phyloP scores from a whole-genome alignment of 1,139 yeast genomes.

The Suhomyces bribrorum region DNA sequence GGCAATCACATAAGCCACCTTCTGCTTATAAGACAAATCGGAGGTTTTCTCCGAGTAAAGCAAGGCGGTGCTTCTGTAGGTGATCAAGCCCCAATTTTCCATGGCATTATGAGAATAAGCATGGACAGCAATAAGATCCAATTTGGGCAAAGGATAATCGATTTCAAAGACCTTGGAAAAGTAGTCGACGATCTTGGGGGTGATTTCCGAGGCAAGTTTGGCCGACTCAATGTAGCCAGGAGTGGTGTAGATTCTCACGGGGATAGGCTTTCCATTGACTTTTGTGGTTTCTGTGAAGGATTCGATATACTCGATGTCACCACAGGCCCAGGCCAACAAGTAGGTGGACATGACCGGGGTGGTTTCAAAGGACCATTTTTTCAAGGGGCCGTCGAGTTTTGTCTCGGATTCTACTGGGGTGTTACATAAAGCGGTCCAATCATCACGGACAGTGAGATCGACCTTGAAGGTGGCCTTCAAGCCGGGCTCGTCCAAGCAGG shows the following conservation, averaged over 20 bases:
- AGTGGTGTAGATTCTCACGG: slow-evolving; percentile 72
- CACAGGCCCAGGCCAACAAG: slow-evolving; percentile 74
- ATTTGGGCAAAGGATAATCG: slow-evolving; percentile 71
- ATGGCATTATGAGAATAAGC: slow-evolving; percentile 79
- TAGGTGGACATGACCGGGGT: slow-evolving; percentile 79
- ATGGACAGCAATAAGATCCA: slow-evolving; percentile 76
- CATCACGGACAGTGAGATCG: slow-evolving; percentile 13
- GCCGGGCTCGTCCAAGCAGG: slow-evolving; percentile 87
- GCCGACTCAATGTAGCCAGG: slow-evolving; percentile 68
- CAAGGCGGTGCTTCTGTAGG: slow-evolving; percentile 77
- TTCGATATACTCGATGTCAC: slow-evolving; percentile 74
- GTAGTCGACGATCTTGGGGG: slow-evolving; percentile 67
- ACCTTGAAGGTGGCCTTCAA: slow-evolving; percentile 68
- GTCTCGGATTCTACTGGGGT: slow-evolving; percentile 17
- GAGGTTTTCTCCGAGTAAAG: slow-evolving; percentile 67
- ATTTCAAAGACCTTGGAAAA: slow-evolving; percentile 65
- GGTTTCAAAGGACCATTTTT: slow-evolving; percentile 44
- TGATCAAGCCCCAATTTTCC: slow-evolving; percentile 90
- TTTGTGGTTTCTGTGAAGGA: slow-evolving; percentile 41
- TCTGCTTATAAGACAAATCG: slow-evolving; percentile 66
- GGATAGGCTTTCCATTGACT: slow-evolving; percentile 49
- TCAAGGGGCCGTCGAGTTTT: slow-evolving; percentile 3
- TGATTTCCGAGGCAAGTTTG: slow-evolving; percentile 60
- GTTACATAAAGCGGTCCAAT: slow-evolving; percentile 21
- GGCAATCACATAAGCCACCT: slow-evolving; percentile 85